These are phyloP conservation scores for Singerocomus rubriflavus DNA, from an alignment of 1,284 basidiomycete species.

Conservation along the genomic window DNA sequence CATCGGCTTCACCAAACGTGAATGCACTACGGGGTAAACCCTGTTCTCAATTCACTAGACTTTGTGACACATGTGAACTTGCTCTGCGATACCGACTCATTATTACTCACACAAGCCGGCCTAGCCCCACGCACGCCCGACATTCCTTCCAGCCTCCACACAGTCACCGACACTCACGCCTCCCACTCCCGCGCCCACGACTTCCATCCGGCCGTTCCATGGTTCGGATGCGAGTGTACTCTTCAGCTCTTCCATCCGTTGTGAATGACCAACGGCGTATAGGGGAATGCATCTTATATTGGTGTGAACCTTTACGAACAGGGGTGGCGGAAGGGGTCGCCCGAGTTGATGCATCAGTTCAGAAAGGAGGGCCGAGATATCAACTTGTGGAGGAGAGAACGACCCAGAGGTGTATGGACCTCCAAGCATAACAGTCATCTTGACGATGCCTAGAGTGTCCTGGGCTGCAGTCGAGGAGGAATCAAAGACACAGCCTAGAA, in stretches of 20 bases:
- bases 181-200: constrained; percentile 84
- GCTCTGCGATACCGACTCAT: background rate
- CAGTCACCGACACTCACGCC: constrained; percentile 93
- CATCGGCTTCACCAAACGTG: constrained; percentile 6
- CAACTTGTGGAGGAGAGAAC: constrained; percentile 12
- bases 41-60: constrained; percentile 12
- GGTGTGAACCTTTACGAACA: constrained; percentile 52
- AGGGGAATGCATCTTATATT: constrained; percentile 83
- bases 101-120: constrained; percentile 20
- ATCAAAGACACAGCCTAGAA: constrained; percentile 85
- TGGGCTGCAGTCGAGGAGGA: constrained; percentile 71
- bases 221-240: constrained; percentile 39
- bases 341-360: constrained; percentile 54
- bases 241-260: constrained; percentile 64
- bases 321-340: constrained; percentile 52
- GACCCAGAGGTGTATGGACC: constrained; percentile 50
- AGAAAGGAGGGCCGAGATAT: constrained; percentile 31
- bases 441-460: constrained; percentile 51
- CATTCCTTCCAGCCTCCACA: constrained; percentile 66
- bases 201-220: constrained; percentile 63
- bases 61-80: constrained; percentile 16
- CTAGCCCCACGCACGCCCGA: constrained; percentile 42
- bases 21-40: constrained; percentile 4
- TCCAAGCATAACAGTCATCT: constrained; percentile 91
- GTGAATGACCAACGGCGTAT: constrained; percentile 70